Evolutionary conservation across 495 filamentous ascomycete species (phyloP).

Genomic region (Aspergillus funiculosus): DNA sequence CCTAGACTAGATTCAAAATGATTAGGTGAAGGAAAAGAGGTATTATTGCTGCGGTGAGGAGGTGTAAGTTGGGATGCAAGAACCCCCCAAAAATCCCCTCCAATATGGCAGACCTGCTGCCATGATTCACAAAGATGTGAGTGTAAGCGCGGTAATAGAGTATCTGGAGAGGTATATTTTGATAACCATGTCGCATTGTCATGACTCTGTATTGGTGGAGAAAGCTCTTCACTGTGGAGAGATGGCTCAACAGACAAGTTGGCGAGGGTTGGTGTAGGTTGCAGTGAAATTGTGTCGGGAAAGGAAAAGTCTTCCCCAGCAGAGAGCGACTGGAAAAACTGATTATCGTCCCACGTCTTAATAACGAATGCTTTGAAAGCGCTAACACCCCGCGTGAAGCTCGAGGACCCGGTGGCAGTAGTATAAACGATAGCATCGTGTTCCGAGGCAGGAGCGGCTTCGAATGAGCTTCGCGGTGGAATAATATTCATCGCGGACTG

Average conservation of each 20-base stretch:
- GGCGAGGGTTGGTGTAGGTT: constrained; percentile 13
- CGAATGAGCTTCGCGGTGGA: constrained; percentile 16
- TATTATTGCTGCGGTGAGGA: not conserved
- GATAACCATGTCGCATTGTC: not conserved
- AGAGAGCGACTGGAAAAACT: constrained; percentile 23
- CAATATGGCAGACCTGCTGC: constrained; percentile 35
- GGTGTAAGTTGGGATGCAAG: not conserved
- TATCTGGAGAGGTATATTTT: not conserved
- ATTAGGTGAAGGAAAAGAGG: not conserved
- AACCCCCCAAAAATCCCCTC: constrained; percentile 14
- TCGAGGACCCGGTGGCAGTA: constrained; percentile 24
- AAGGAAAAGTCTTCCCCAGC: constrained; percentile 17
- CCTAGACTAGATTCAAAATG: not conserved
- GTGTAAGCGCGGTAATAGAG: constrained; percentile 8
- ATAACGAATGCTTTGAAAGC: constrained; percentile 34
- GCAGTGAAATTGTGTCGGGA: constrained; percentile 5
- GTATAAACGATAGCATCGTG: constrained; percentile 18
- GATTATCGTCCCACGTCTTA: constrained; percentile 29
- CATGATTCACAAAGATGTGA: constrained; percentile 17
- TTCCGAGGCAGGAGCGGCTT: constrained; percentile 21
- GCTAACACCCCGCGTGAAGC: constrained; percentile 29
- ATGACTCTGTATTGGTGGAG: not conserved
- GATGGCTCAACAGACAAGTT: constrained; percentile 14
- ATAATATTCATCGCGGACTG: constrained; percentile 10
- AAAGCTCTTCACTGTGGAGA: constrained; percentile 11